Conservation (phyloP, 441 rosid genomes). For the Biscutella auriculata region DNA sequence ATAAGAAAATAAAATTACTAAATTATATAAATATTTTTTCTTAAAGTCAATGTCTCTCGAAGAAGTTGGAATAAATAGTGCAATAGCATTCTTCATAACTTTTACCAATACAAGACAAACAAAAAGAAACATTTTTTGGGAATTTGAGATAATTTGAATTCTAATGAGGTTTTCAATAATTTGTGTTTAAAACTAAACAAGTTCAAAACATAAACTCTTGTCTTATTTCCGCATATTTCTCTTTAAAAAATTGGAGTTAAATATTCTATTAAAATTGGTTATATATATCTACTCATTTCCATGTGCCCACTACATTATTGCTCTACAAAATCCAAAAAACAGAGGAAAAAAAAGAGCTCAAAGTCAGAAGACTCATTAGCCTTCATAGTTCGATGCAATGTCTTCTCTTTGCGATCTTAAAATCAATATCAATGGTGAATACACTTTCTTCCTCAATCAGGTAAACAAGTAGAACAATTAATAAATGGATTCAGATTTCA, state of each 20-base stretch:
- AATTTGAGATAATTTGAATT: conserved; percentile 11
- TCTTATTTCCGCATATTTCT: background rate
- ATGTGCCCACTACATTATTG: conserved; percentile 22
- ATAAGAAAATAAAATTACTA: background rate
- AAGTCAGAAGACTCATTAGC: conserved; percentile 11
- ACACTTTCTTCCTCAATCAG: conserved; percentile 45
- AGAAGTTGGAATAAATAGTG: background rate
- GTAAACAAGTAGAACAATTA: conserved; percentile 20
- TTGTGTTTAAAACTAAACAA: background rate
- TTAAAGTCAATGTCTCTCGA: background rate
- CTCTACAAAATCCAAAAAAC: conserved; percentile 8
- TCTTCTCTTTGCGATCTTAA: conserved; percentile 27
- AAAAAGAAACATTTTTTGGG: background rate
- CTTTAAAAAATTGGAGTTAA: background rate
- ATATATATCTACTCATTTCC: conserved; percentile 11
- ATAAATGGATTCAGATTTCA: background rate
- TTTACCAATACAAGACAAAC: conserved; percentile 4
- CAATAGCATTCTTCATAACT: background rate
- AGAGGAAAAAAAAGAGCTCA: background rate
- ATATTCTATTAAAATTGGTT: background rate
- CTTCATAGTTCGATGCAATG: conserved; percentile 24
- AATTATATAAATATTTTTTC: too few relatives aligned
- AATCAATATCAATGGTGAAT: conserved; percentile 32
- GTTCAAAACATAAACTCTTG: conserved; percentile 6
- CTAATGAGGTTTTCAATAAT: conserved; percentile 4